These are phyloP conservation scores for Saccharomyces hybrid DNA, from an alignment of 1,139 yeast species.

Conservation along the genomic window DNA sequence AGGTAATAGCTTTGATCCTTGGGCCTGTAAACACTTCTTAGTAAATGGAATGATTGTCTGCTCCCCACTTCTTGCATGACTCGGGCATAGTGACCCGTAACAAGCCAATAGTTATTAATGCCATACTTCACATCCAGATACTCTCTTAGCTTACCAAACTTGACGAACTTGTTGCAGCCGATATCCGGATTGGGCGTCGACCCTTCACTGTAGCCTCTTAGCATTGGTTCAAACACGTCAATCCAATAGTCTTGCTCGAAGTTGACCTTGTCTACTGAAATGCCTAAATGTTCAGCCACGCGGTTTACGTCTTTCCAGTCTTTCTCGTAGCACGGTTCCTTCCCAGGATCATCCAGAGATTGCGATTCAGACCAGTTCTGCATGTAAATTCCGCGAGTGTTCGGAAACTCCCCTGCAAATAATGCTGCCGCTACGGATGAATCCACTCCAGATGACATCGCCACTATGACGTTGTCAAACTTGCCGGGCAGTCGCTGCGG, in stretches of 20 bases:
- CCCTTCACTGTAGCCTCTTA: constrained; percentile 60
- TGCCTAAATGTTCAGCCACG: constrained; percentile 51
- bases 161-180: constrained; percentile 74
- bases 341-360: constrained; percentile 22
- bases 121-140: constrained; percentile 40
- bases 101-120: constrained; percentile 63
- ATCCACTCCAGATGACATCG: constrained; percentile 97
- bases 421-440: constrained; percentile 84
- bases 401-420: constrained; percentile 38
- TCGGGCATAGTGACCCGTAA: constrained; percentile 88
- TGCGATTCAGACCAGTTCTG: constrained; percentile 72
- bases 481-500: constrained; percentile 40
- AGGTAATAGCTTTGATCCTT: constrained; percentile 93
- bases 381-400: constrained; percentile 81
- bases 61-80: constrained; percentile 34
- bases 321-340: constrained; percentile 59
- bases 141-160: constrained; percentile 70
- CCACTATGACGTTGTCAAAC: constrained; percentile 61
- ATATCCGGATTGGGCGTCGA: constrained; percentile 93
- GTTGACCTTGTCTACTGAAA: constrained; percentile 69
- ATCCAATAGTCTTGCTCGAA: constrained; percentile 90
- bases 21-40: constrained; percentile 49
- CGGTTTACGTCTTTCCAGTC: constrained; percentile 82
- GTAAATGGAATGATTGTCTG: constrained; percentile 38
- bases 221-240: constrained; percentile 88